phyloP scores from a whole-genome alignment of 2,329 filamentous ascomycete species.

The Beauveria varroae region DNA sequence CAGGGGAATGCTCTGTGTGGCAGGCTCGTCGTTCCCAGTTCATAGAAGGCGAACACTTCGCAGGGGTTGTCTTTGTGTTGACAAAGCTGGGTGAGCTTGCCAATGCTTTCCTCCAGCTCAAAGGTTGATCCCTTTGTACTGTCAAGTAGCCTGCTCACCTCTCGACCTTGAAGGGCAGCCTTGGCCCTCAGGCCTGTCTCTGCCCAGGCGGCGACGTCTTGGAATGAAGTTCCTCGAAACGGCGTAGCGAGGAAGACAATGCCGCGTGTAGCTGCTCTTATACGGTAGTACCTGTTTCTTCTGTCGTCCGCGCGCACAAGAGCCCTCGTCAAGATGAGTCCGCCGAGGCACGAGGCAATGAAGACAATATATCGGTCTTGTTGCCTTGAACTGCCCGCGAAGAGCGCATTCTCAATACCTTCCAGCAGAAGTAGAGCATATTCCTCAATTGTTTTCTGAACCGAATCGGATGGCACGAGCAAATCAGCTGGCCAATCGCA shows the following conservation, averaged over 20 bases:
- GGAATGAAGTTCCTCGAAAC: background rate
- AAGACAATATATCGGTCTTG: background rate
- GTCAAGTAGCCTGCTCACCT: constrained; percentile 15
- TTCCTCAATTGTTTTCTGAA: background rate
- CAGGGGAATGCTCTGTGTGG: constrained; percentile 15
- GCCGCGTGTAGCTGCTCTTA: background rate
- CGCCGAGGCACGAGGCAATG: background rate
- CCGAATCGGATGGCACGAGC: background rate
- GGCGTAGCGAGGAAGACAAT: background rate
- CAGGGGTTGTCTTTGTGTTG: constrained; percentile 7
- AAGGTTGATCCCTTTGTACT: constrained; percentile 14
- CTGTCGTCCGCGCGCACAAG: background rate
- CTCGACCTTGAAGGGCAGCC: background rate
- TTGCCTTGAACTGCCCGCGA: background rate
- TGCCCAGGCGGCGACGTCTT: background rate
- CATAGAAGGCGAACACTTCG: constrained; percentile 18
- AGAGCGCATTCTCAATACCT: constrained; percentile 16
- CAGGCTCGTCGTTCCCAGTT: constrained; percentile 17
- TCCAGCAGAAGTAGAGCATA: constrained; percentile 18
- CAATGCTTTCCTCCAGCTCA: constrained; percentile 16
- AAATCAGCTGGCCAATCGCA: background rate
- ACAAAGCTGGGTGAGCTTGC: constrained; percentile 16
- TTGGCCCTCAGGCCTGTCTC: background rate
- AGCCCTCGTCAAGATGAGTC: background rate
- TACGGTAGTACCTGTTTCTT: background rate